Conservation (phyloP, 129 eudicot genomes). For the Pseudognaphalium luteoalbum region DNA sequence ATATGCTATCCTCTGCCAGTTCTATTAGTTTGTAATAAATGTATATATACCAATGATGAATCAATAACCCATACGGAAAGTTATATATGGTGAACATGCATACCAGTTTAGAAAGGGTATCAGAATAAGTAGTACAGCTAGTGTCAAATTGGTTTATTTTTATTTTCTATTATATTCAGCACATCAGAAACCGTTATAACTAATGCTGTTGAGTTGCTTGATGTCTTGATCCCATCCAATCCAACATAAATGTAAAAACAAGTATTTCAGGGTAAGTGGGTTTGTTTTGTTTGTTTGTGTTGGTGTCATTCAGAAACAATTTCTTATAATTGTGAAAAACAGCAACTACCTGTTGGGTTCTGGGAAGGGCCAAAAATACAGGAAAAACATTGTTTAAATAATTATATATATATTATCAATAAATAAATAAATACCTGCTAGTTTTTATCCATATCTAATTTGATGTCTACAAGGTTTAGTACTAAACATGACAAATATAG, state of each 20-base stretch:
- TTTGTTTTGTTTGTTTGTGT: slow-evolving; percentile 16
- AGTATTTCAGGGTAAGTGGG: not conserved
- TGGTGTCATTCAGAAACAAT: not conserved
- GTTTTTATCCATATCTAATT: slow-evolving; percentile 22
- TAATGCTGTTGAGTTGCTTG: not conserved
- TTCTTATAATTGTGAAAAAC: slow-evolving; percentile 7
- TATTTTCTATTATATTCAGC: not conserved
- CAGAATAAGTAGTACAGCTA: too few species aligned
- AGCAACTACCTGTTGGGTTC: slow-evolving; percentile 7
- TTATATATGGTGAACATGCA: not conserved
- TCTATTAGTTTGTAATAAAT: not conserved
- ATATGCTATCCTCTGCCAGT: not conserved
- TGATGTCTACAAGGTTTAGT: slow-evolving; percentile 6
- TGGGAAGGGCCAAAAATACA: slow-evolving; percentile 12
- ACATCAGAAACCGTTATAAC: not conserved
- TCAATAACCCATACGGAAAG: not conserved
- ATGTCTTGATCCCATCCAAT: not conserved
- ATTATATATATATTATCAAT: not conserved
- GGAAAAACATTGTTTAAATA: not conserved
- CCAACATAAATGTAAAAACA: slow-evolving; percentile 1
- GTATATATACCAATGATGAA: not conserved
- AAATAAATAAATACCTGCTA: slow-evolving; percentile 6
- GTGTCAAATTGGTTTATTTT: too few species aligned
- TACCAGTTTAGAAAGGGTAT: slow-evolving; percentile 7
- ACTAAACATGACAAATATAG: not conserved